Base-by-base conservation (phyloP, 2,329 filamentous ascomycete species). In the Pyrenochaeta sp. region DNA sequence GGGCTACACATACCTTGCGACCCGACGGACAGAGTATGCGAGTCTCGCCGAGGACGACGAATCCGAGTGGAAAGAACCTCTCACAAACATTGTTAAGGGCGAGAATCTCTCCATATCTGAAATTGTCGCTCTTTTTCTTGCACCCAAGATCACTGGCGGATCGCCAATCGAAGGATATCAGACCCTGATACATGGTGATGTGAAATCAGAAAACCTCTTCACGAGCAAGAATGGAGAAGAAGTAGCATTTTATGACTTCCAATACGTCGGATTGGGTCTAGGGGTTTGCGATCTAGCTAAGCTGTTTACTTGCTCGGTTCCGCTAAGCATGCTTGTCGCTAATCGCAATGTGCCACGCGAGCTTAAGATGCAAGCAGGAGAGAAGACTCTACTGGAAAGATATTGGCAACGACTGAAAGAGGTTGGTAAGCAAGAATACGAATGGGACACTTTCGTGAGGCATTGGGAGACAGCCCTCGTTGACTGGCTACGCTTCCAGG, bases 171-270 rank as follows among this genome's bases (percentile, higher is more conserved):
- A 48, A 7, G 44, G 44, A 1, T 73, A 73, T 22, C 59, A 86
- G 51, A 84, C 84, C 0, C 75, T 82, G 11, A 81, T 88, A 6
- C 85, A 88, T 55, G 85, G 85, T 6, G 85, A 88, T 43, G 84
- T 87, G 37, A 88, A 88, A 63, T 85, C 81, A 0, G 84, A 87
- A 53, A 88, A 88, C 45, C 74, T 88, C 6, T 87, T 87, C 57
- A 82, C 81, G 0, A 82, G 72, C 0, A 44, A 58, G 0, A 52
- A 62, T 0, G 82, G 81, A 1, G 67, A 78, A 2, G 46, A 71
- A 3, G 82, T 84, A 2, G 84, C 82, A 0, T 85, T 88, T 51
- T 87, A 84, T 56, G 86, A 88, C 60, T 88, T 88, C 42, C 85
- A 88, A 54, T 88, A 88, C 53, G 78, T 81, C 0, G 86, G 86